phyloP scores from a whole-genome alignment of 164 flowering plant species.

The Nymphaea thermarum region DNA sequence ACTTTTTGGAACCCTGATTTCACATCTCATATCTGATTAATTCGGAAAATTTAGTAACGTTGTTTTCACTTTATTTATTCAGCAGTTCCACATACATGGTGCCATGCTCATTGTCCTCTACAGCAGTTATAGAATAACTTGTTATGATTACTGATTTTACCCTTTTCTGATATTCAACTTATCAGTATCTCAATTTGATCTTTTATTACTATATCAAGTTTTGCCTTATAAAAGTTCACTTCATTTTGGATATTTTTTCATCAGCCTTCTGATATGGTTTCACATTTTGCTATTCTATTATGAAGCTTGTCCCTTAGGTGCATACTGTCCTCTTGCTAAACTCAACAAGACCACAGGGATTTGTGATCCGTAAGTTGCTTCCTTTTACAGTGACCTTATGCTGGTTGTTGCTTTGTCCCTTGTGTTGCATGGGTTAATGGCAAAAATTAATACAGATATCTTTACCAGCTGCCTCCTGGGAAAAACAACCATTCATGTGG shows the following conservation, averaged over 20 bases:
- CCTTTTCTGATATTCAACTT: too few relatives aligned
- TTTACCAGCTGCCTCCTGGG: constrained; percentile 69
- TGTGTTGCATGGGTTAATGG: constrained; percentile 1
- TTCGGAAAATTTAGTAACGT: too few relatives aligned
- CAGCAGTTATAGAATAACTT: too few relatives aligned
- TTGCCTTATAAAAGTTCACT: too few relatives aligned
- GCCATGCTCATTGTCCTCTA: too few relatives aligned
- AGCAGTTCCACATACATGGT: too few relatives aligned
- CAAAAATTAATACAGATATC: constrained; percentile 33
- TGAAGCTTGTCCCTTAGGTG: constrained; percentile 80
- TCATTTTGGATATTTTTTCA: background rate
- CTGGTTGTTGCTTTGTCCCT: constrained; percentile 1
- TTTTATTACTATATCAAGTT: too few relatives aligned
- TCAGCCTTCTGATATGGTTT: background rate
- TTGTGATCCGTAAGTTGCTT: constrained; percentile 69
- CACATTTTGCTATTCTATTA: constrained; percentile 2
- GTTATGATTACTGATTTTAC: too few relatives aligned
- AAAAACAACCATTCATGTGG: constrained; percentile 64
- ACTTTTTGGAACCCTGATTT: too few relatives aligned
- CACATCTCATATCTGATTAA: too few relatives aligned
- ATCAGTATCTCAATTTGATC: too few relatives aligned
- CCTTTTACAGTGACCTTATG: background rate
- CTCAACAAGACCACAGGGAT: constrained; percentile 51
- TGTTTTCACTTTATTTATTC: too few relatives aligned
- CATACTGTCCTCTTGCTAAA: constrained; percentile 61